Conservation (phyloP, 75 land plant species). For the Ceratopteris richardii region DNA sequence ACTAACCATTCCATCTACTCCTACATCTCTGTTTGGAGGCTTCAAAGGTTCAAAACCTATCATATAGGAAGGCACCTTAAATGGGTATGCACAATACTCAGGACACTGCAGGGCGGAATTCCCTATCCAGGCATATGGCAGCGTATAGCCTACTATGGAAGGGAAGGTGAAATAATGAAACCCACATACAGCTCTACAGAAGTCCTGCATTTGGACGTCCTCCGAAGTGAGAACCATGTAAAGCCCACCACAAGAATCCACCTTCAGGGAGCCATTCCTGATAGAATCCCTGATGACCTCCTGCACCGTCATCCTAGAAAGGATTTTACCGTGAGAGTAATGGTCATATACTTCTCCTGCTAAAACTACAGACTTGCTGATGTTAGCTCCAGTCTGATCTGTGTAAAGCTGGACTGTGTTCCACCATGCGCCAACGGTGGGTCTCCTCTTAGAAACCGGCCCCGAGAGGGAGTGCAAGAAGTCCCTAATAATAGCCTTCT, state of each 20-base stretch:
- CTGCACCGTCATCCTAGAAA: constrained; percentile 45
- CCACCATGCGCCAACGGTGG: constrained; percentile 78
- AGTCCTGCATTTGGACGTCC: constrained; percentile 65
- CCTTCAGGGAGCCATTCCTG: constrained; percentile 31
- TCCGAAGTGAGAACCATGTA: constrained; percentile 62
- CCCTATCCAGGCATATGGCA: constrained; percentile 91
- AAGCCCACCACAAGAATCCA: constrained; percentile 41
- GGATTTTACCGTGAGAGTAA: constrained; percentile 48
- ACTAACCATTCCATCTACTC: constrained; percentile 89
- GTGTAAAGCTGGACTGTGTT: constrained; percentile 53
- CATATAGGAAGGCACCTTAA: constrained; percentile 39
- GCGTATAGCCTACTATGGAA: constrained; percentile 56
- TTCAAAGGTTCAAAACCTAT: constrained; percentile 19
- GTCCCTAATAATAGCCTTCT: constrained; percentile 60
- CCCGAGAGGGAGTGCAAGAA: constrained; percentile 67
- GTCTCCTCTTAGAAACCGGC: constrained; percentile 9
- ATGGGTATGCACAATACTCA: constrained; percentile 76
- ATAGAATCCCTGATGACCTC: constrained; percentile 31
- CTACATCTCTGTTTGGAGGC: constrained; percentile 64
- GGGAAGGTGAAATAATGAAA: constrained; percentile 90
- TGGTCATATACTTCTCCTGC: constrained; percentile 38
- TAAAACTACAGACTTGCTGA: constrained; percentile 33
- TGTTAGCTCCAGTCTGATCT: constrained; percentile 52
- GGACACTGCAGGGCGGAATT: constrained; percentile 59
- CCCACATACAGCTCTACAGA: constrained; percentile 66